Evolutionary conservation across 805 yeast species (phyloP).

Genomic region (Yarrowia sp.): DNA sequence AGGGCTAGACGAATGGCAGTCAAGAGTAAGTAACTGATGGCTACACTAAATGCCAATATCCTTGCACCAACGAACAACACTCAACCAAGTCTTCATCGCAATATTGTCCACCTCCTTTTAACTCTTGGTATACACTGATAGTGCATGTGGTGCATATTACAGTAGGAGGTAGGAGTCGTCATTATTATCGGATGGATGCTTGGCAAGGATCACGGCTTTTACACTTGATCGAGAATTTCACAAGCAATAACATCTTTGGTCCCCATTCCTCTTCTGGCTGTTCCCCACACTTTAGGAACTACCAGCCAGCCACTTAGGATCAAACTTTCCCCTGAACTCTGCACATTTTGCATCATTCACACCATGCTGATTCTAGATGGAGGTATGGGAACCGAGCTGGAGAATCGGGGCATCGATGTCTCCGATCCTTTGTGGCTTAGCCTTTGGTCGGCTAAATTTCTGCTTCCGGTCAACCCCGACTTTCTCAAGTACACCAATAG

Average conservation of each 20-base stretch:
- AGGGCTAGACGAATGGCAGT: too few species aligned
- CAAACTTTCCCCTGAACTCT: constrained; percentile 1
- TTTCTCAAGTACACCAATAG: not conserved
- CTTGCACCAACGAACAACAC: too few species aligned
- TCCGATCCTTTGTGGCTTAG: constrained; percentile 49
- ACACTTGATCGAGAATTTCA: too few species aligned
- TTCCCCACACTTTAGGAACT: not conserved
- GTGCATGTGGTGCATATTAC: constrained; percentile 20
- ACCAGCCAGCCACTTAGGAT: not conserved
- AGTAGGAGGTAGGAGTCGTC: too few species aligned
- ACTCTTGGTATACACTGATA: constrained; percentile 10
- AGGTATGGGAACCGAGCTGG: constrained; percentile 70
- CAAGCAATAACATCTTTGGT: too few species aligned
- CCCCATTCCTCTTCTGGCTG: not conserved
- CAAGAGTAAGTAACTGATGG: too few species aligned
- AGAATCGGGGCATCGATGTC: constrained; percentile 56
- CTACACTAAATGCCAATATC: too few species aligned
- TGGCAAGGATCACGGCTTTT: too few species aligned
- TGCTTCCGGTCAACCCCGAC: constrained; percentile 49
- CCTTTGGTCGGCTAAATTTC: constrained; percentile 59
- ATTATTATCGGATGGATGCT: too few species aligned
- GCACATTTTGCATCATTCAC: not conserved
- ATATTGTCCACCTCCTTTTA: too few species aligned
- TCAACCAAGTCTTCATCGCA: too few species aligned
- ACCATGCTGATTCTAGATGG: constrained; percentile 57